These are phyloP conservation scores for Anthracocystis setariae DNA, from an alignment of 1,284 basidiomycete genomes.

Conservation along the genomic window DNA sequence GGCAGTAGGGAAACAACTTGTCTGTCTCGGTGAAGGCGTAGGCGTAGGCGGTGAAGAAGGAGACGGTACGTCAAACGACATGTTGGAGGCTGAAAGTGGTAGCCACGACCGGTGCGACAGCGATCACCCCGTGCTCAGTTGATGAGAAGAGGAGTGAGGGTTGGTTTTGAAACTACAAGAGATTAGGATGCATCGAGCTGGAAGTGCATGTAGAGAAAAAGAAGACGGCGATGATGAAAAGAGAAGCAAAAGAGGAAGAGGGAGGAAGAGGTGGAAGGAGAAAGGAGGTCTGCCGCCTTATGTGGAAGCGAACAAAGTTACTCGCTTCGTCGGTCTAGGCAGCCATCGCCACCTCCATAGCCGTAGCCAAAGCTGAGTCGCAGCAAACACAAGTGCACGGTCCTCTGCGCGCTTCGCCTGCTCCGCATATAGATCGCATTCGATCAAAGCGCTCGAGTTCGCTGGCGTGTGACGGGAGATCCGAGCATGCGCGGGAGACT, in stretches of 20 bases:
- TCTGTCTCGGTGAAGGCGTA: not conserved
- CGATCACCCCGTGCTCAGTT: too few species aligned
- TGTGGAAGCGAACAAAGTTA: not conserved
- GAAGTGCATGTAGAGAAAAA: too few species aligned
- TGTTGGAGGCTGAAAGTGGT: not conserved
- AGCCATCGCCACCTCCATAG: not conserved
- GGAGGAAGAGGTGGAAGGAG: too few species aligned
- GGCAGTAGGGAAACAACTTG: slow-evolving; percentile 21
- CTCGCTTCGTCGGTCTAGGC: not conserved
- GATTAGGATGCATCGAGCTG: too few species aligned
- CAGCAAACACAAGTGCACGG: slow-evolving; percentile 20
- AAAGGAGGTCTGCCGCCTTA: not conserved
- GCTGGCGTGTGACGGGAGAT: slow-evolving; percentile 6
- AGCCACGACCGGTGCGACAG: too few species aligned
- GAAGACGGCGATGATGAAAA: too few species aligned
- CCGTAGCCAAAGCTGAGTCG: not conserved
- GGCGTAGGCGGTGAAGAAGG: not conserved
- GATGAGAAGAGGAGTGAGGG: too few species aligned
- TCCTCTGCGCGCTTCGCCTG: slow-evolving; percentile 5
- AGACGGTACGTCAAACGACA: not conserved
- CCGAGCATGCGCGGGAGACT: slow-evolving; percentile 7
- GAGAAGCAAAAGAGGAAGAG: too few species aligned
- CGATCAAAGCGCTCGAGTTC: not conserved
- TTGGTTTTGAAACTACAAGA: not conserved
- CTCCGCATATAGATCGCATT: not conserved